Evolutionary conservation across 116 monocot species (phyloP).

Genomic region (Phalaenopsis hybrid): DNA sequence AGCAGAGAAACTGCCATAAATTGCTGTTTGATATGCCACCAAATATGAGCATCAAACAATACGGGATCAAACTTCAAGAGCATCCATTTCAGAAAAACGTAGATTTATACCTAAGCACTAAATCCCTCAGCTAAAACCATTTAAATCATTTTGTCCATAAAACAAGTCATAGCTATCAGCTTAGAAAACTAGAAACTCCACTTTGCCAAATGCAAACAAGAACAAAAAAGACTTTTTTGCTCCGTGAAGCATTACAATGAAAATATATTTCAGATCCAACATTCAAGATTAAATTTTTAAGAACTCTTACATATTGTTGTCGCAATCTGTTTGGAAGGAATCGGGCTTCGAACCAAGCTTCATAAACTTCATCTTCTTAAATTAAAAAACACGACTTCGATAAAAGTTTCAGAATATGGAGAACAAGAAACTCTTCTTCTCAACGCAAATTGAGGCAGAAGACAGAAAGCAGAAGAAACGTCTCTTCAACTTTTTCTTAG

Average conservation of each 20-base stretch:
- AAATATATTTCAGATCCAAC: background rate
- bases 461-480: constrained; percentile 4
- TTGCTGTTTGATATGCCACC: no score
- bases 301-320: constrained; percentile 36
- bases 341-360: constrained; percentile 74
- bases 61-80: no score
- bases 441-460: background rate
- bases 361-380: constrained; percentile 62
- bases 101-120: background rate
- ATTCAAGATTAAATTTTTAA: background rate
- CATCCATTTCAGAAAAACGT: no score
- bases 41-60: no score
- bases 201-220: background rate
- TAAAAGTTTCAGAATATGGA: background rate
- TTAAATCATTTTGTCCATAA: background rate
- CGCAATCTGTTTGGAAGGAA: constrained; percentile 50
- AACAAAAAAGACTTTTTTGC: background rate
- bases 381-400: background rate
- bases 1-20: no score
- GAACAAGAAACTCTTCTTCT: background rate
- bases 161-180: background rate
- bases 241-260: background rate
- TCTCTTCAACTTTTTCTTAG: background rate
- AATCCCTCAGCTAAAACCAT: no score
- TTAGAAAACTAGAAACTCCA: background rate